phyloP scores from a whole-genome alignment of 2,329 filamentous ascomycete species.

The Colletotrichum sp. region DNA sequence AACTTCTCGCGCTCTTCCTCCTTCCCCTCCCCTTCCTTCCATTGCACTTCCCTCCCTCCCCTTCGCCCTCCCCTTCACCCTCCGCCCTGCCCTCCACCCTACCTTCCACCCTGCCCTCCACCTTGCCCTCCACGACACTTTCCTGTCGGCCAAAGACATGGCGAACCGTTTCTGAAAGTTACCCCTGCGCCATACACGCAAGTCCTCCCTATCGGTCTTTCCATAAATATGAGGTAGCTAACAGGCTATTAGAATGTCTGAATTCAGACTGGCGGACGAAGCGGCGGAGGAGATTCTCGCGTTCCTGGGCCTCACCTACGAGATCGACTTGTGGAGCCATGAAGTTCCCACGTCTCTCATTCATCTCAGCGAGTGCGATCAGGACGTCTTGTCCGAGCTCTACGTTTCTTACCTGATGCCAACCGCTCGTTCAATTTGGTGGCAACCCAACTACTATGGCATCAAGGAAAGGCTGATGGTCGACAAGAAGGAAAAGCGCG shows the following conservation, averaged over 20 bases:
- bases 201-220: neutral
- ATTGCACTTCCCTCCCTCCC: neutral
- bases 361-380: neutral
- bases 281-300: neutral
- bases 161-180: neutral
- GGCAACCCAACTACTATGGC: neutral
- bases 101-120: neutral
- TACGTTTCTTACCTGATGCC: conserved; percentile 2
- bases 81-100: neutral
- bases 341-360: neutral
- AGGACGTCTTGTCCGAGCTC: neutral
- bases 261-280: neutral
- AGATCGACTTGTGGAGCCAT: neutral
- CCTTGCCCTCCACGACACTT: neutral
- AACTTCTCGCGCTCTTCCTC: neutral
- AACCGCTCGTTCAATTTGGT: neutral
- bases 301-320: neutral
- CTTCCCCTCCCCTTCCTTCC: neutral
- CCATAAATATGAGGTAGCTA: neutral
- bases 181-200: neutral
- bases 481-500: neutral
- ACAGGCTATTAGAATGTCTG: neutral
- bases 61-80: neutral
- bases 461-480: neutral
- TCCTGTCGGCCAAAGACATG: neutral